These are phyloP conservation scores for Rhytidhysteron rufulum DNA, from an alignment of 2,329 filamentous ascomycete genomes.

Conservation along the genomic window DNA sequence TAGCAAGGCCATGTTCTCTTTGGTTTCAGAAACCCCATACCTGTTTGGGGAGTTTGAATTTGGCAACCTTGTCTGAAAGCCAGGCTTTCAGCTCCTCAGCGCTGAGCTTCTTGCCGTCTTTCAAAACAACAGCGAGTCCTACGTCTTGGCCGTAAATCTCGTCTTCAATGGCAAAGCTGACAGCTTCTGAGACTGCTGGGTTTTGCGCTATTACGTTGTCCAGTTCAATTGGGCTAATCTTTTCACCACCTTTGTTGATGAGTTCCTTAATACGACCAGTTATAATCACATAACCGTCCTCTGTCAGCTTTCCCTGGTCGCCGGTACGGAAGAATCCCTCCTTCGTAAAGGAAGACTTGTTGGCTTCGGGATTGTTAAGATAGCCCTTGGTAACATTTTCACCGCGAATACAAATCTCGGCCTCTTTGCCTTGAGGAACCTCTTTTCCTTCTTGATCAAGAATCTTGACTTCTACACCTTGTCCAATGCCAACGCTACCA, in stretches of 20 bases:
- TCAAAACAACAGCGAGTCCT: slow-evolving; percentile 71
- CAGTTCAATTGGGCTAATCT: slow-evolving; percentile 83
- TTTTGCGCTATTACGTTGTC: slow-evolving; percentile 78
- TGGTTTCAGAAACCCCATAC: slow-evolving; percentile 52
- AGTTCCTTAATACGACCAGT: slow-evolving; percentile 92
- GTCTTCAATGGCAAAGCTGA: slow-evolving; percentile 78
- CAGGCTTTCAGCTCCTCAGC: slow-evolving; percentile 64
- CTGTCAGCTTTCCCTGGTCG: slow-evolving; percentile 77
- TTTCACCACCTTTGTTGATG: slow-evolving; percentile 87
- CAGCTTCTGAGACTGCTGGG: slow-evolving; percentile 69
- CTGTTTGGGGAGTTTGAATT: slow-evolving; percentile 84
- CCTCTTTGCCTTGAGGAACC: slow-evolving; percentile 65
- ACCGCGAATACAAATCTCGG: slow-evolving; percentile 78
- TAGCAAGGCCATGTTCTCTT: too few relatives aligned
- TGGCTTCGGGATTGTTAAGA: slow-evolving; percentile 76
- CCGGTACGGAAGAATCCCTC: slow-evolving; percentile 84
- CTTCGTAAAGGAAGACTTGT: slow-evolving; percentile 67
- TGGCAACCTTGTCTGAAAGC: slow-evolving; percentile 67
- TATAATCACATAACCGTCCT: slow-evolving; percentile 78
- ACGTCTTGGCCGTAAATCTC: slow-evolving; percentile 82
- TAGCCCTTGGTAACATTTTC: slow-evolving; percentile 84
- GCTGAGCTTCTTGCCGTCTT: slow-evolving; percentile 54
- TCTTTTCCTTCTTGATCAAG: slow-evolving; percentile 67
- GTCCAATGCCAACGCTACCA: slow-evolving; percentile 76
- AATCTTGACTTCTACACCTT: slow-evolving; percentile 79